Base-by-base conservation (phyloP, 148 eudicot species). In the Oxyria digyna region DNA sequence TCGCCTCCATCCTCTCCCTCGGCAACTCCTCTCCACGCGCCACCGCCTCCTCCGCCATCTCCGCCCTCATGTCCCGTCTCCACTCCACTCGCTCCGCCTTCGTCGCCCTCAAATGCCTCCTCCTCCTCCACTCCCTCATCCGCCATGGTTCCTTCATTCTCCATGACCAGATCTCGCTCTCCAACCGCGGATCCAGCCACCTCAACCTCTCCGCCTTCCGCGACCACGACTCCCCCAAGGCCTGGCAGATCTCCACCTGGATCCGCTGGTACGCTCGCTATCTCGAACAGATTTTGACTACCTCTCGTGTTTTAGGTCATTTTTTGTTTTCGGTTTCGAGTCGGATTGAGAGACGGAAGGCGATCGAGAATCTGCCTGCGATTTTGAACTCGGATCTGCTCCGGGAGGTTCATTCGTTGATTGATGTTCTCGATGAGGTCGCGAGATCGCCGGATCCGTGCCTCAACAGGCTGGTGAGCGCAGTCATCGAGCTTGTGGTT, bases 131-230 rank as follows among this genome's bases (percentile, higher is more conserved):
- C 79, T 79, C 83, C 77, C 75, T 88, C 72, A 73, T 91, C 78
- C 80, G 78, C 37, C 83, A 80, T 15, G 97, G 97, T 29, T 85
- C 88, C 62, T 91, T 91, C 76, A 91, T 91, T 33, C 84, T 91
- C 57, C 95, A 87, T 41, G 96, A 88, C 52, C 97, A 91, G 76
- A 82, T 91, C 71, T 88, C 96, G 0, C 29, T 91, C 10, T 85
- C 81, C 70, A 89, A 88, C 21, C 38, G n/a, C 37, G 37, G 38
- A 18, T 3, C 13, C 37, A 88, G 87, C 74, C 77, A 88, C 65
- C 65, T 59, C 18, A 59, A 59, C 20, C 65, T 59, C 65, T 59
- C 65, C 65, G 35, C 65, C 65, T 59, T 59, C 38, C 65, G 69
- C 3, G 95, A 91, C 75, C 59, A 67, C 68, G 78, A 91, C 17